phyloP scores from a whole-genome alignment of 306 rosid genomes.

The Malus asiatica region DNA sequence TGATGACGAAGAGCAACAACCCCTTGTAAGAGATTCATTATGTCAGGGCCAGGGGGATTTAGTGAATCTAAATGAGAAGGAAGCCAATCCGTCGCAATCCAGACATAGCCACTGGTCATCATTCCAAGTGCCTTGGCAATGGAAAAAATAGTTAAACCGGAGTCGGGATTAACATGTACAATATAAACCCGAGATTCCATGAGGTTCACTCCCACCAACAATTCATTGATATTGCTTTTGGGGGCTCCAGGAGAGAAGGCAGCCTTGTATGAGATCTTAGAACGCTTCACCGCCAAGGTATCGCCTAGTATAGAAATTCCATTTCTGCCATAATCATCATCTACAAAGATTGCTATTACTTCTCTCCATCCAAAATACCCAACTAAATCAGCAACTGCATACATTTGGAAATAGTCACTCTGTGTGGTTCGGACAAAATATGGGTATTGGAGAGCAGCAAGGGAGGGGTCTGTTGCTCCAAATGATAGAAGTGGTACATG shows the following conservation, averaged over 20 bases:
- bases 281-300: conserved; percentile 58
- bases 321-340: conserved; percentile 75
- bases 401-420: conserved; percentile 73
- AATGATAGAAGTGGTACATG: conserved; percentile 84
- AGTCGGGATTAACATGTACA: conserved; percentile 86
- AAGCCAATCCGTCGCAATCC: conserved; percentile 96
- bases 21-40: conserved; percentile 57
- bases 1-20: conserved; percentile 78
- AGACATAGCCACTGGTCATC: conserved; percentile 59
- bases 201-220: conserved; percentile 55
- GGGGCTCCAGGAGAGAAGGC: conserved; percentile 52
- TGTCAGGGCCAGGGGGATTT: conserved; percentile 27
- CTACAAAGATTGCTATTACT: conserved; percentile 73
- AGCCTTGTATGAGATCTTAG: conserved; percentile 71
- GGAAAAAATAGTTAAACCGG: conserved; percentile 54
- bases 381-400: conserved; percentile 71
- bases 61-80: conserved; percentile 62
- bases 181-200: conserved; percentile 92
- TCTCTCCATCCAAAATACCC: conserved; percentile 63
- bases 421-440: conserved; percentile 74
- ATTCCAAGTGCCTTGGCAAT: conserved; percentile 54
- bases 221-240: conserved; percentile 25
- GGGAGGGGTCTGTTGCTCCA: conserved; percentile 83
- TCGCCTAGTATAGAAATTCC: conserved; percentile 68
- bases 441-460: conserved; percentile 70